Base-by-base conservation (phyloP, 371 early-diverging fungal genomes). In the Apophysomyces trapeziformis region DNA sequence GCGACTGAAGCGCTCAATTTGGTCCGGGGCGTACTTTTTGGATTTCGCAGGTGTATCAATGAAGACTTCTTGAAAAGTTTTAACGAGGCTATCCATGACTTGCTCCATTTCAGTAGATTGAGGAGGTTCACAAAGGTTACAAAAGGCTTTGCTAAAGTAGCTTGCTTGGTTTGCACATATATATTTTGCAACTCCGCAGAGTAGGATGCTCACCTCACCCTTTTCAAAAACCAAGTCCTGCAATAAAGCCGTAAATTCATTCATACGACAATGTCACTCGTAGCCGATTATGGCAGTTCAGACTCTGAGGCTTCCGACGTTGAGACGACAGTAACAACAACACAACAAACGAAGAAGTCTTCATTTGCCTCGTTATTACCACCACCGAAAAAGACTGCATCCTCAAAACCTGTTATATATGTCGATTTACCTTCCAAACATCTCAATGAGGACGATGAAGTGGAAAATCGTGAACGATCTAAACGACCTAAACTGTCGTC, bases 381-480 rank as follows among this genome's bases (percentile, higher is more conserved):
- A 54, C 65, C 64, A 32, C 69, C 68, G 16, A 73, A 62, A 68
- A 67, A 70, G 37, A 9, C 57, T 2, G 32, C 32, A 0, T 14
- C 65, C 9, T 58, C 50, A 7, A 67, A 70, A 39, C 43, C 71
- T 1, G 69, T 76, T 6, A 66, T 79, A 35, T 70, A 72, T 62
- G 71, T 76, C 3, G 77, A 74, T 64, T 64, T 76, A 18, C 79
- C 79, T 21, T 54, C 56, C 14, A 46, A 54, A 13, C 45, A 66
- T 35, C 58, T 61, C 35, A 63, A 68, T 44, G 59, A 67, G 13
- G 70, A 76, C 7, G 72, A 71, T n/a, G 68, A 67, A 5, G 61
- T 73, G 1, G 69, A 67, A 21, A 71, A 70, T 11, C 32, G 32
- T 26, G 57, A 58, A 45, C 39, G 57, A 43, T 45, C 64, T 32